Base-by-base conservation (phyloP, 257 asterid species). In the Solanum medicagineum region DNA sequence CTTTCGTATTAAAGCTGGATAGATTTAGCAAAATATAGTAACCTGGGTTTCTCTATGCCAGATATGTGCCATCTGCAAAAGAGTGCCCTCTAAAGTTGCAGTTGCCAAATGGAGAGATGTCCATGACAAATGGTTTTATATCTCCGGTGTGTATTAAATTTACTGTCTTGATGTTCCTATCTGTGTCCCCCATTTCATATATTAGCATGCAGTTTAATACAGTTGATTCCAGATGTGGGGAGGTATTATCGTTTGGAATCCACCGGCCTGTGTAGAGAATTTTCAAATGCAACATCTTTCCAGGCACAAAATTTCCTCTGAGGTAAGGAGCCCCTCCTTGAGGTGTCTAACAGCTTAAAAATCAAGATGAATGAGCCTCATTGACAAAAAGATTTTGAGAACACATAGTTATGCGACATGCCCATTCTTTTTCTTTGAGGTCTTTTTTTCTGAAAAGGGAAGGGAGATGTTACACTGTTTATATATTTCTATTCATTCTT, bases 201-300 rank as follows among this genome's bases (percentile, higher is more conserved):
- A 24, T 26, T 24, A 51, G 51, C 63, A 77, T 24, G 63, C 47
- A 53, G 83, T 77, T 42, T 77, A 26, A 82, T 82, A 69, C n/a
- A 59, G 32, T 57, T 36, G 81, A 47, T 86, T 91, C 81, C 89
- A 96, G 99, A 94, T 94, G 97, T 96, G 99, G 98, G 99, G 99
- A 83, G 92, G 99, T 81, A 93, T 96, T 81, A 91, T 92, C 89
- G 96, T 95, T 83, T 95, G 98, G 98, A 96, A 95, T 83, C 96
- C 98, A 87, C 90, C 95, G 9, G 91, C 89, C 87, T 95, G 98
- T 90, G 90, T 88, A 73, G 90, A 84, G 40, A 92, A 84, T 86
- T 86, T 91, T 20, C 86, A 85, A 81, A 26, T 86, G 84, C 87
- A 81, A 83, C 86, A 84, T 65, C 93, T 29, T 88, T 88, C 81